phyloP scores from a whole-genome alignment of 192 early-diverging fungal genomes.

The Kickxella alabastrina region DNA sequence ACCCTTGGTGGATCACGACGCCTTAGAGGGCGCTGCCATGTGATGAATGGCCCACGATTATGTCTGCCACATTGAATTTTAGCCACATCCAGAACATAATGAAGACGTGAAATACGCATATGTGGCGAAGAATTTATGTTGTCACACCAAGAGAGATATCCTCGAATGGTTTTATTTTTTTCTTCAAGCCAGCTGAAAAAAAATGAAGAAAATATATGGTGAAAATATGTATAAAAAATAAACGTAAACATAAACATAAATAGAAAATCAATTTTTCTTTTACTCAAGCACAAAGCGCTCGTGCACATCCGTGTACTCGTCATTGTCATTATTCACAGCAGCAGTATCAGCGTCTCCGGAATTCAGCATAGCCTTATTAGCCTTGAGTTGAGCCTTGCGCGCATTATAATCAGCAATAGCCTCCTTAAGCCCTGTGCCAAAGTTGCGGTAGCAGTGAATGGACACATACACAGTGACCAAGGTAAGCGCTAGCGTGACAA shows the following conservation, averaged over 20 bases:
- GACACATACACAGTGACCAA: slow-evolving; percentile 51
- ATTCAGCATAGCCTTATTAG: slow-evolving; percentile 20
- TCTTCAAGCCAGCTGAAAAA: slow-evolving; percentile 1
- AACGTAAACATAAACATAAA: neutral
- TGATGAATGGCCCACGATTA: neutral
- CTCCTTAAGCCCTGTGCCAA: slow-evolving; percentile 51
- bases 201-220: neutral
- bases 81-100: too few relatives aligned
- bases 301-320: slow-evolving; percentile 50
- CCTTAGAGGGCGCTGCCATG: neutral
- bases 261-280: neutral
- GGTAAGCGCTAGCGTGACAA: slow-evolving; percentile 47
- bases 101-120: too few relatives aligned
- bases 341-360: slow-evolving; percentile 4
- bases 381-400: slow-evolving; percentile 64
- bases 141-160: too few relatives aligned
- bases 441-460: slow-evolving; percentile 51
- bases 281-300: slow-evolving; percentile 49
- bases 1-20: too few relatives aligned
- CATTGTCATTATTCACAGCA: slow-evolving; percentile 3
- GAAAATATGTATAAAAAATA: neutral
- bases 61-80: neutral
- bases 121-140: too few relatives aligned
- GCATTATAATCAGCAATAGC: slow-evolving; percentile 50
- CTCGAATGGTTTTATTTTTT: too few relatives aligned